Evolutionary conservation across 73 alveolate species (phyloP).

Genomic region (Blepharisma japonicum): DNA sequence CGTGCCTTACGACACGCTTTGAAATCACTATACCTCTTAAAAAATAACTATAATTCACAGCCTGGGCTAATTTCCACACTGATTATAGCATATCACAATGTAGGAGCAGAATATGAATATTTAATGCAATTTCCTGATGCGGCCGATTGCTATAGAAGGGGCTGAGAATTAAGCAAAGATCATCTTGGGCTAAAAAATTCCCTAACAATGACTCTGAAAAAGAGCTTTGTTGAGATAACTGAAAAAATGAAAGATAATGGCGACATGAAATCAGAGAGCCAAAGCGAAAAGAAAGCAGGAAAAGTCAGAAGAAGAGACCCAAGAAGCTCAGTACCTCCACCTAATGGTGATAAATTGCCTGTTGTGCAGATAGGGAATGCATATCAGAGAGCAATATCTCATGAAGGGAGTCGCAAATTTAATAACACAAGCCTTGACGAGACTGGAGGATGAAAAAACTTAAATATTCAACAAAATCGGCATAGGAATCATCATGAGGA

Average conservation of each 20-base stretch:
- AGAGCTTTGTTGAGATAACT: not conserved
- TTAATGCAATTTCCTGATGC: not conserved
- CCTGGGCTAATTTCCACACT: conserved; percentile 8
- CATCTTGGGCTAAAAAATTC: not conserved
- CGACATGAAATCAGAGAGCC: no score
- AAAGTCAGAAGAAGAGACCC: no score
- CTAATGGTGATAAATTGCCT: no score
- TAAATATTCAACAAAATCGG: no score
- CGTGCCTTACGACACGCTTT: not conserved
- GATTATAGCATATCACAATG: conserved; percentile 21
- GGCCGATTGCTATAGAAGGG: not conserved
- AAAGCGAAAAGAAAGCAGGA: no score
- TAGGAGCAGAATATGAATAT: not conserved
- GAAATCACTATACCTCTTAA: not conserved
- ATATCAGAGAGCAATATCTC: no score
- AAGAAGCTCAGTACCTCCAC: no score
- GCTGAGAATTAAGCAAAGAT: not conserved
- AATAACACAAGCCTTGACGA: no score
- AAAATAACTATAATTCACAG: not conserved
- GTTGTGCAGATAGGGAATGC: no score
- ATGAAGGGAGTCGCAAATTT: no score
- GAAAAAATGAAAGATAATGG: not conserved
- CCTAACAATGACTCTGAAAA: conserved; percentile 13
- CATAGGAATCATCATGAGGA: no score
- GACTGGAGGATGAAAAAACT: no score